Conservation (phyloP, 2,329 filamentous ascomycete species). For the Phyllosticta paracitricarpa region DNA sequence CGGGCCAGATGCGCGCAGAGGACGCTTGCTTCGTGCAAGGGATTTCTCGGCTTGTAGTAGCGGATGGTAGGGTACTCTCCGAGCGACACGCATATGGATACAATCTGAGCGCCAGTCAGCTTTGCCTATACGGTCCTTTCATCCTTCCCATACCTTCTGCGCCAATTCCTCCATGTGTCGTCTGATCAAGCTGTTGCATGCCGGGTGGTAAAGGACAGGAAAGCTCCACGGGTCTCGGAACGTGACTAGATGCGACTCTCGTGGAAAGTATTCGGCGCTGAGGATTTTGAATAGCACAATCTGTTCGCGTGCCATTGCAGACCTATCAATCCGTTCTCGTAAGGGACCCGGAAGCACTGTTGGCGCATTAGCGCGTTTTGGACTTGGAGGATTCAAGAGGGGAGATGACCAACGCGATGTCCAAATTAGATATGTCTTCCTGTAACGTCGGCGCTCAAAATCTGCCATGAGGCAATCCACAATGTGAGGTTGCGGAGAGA, state of each 20-base stretch:
- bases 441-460: slow-evolving; percentile 75
- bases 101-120: slow-evolving; percentile 49
- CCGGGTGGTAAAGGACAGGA: slow-evolving; percentile 80
- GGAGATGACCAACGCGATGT: slow-evolving; percentile 46
- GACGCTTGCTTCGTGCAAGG: slow-evolving; percentile 78
- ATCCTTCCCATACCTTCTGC: slow-evolving; percentile 57
- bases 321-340: slow-evolving; percentile 65
- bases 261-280: slow-evolving; percentile 79
- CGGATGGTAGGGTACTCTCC: slow-evolving; percentile 90
- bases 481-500: slow-evolving; percentile 77
- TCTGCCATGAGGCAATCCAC: slow-evolving; percentile 92
- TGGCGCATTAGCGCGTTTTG: slow-evolving; percentile 9
- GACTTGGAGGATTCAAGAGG: background rate
- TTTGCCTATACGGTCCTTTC: background rate
- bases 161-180: slow-evolving; percentile 76
- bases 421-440: slow-evolving; percentile 74
- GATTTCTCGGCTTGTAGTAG: slow-evolving; percentile 69
- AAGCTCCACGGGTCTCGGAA: slow-evolving; percentile 97
- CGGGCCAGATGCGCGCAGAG: slow-evolving; percentile 79
- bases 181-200: slow-evolving; percentile 73
- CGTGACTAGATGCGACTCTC: slow-evolving; percentile 83
- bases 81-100: slow-evolving; percentile 79
- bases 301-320: slow-evolving; percentile 56
- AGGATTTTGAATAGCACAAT: slow-evolving; percentile 75
- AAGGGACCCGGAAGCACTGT: slow-evolving; percentile 59